A percentile compares a stretch with the other conserved stretches of the same genome.
phyloP scores from a whole-genome alignment of 2,329 filamentous ascomycete genomes.

The Fusarium ramigenum region DNA sequence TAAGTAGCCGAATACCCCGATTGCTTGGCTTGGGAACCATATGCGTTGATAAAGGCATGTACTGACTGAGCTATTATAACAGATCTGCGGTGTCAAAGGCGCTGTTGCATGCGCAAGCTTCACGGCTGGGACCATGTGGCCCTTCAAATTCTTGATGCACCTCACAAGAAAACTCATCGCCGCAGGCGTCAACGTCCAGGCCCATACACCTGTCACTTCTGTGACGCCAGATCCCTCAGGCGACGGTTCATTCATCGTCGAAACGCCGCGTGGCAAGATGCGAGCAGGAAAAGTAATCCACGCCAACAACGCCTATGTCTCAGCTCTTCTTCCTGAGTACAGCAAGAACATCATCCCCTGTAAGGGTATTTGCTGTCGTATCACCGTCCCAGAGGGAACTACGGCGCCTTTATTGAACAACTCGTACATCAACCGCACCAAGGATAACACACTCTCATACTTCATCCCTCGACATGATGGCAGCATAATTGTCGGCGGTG shows the following conservation, averaged over 20 bases:
- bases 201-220: background rate
- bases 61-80: background rate
- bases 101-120: conserved; percentile 9
- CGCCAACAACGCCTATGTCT: conserved; percentile 75
- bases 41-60: background rate
- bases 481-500: background rate
- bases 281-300: conserved; percentile 65
- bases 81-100: conserved; percentile 4
- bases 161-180: conserved; percentile 42
- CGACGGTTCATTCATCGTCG: background rate
- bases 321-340: conserved; percentile 67
- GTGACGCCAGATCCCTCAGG: background rate
- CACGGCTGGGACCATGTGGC: background rate
- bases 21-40: background rate
- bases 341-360: conserved; percentile 69
- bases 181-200: background rate
- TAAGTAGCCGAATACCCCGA: background rate
- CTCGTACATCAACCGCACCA: background rate
- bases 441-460: background rate
- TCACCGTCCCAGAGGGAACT: background rate
- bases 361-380: conserved; percentile 53
- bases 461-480: background rate
- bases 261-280: conserved; percentile 54
- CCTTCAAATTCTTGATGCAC: conserved; percentile 44
- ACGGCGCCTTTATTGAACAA: background rate